Evolutionary conservation across 1,139 yeast species (phyloP), one percentile per base, ranked within the genome.

Genomic region (Casaregolazyma lundiana): DNA sequence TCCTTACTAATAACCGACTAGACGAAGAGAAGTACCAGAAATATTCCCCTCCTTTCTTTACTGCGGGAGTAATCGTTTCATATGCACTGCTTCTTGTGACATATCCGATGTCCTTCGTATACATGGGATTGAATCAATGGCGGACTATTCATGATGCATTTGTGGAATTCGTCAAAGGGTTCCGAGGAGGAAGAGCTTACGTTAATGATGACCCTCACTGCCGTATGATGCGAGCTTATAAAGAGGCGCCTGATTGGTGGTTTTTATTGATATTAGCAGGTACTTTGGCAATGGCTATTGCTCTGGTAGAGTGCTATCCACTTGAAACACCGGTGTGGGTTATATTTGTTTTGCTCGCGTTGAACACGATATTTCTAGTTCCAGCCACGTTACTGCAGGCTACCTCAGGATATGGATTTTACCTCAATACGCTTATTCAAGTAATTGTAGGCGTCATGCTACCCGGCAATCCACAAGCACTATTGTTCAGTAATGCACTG

Each of bases 231-330:
- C 54, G 70, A 22, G 65, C 64, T 18, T 77, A 77, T 59, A 69
- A 68, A 34, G 85, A 80, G 54, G 84, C 78, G 35, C 86, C 86
- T n/a, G 81, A 78, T 48, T 76, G 77, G 76, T 77, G 78, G 72
- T 80, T 75, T 54, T 54, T 75, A 24, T 46, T 63, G 8, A 68
- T 80, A 18, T 64, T 80, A 50, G 50, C 73, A 7, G 52, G 72
- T 29, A 69, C 83, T 2, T 54, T 79, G 3, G 72, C 68, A 3
- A 64, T 78, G 46, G 81, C 76, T 16, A 70, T 78, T 32, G 50
- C 75, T 61, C 75, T 49, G 54, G 68, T 78, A 18, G 60, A 72
- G 51, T 53, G 76, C 75, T 52, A 71, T 61, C 62, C 62, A 13
- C 51, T 68, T 4, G 38, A 35, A 13, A 22, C 19, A 6, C 38